Conservation (phyloP, 106 monocot genomes). For the Allium sativum region DNA sequence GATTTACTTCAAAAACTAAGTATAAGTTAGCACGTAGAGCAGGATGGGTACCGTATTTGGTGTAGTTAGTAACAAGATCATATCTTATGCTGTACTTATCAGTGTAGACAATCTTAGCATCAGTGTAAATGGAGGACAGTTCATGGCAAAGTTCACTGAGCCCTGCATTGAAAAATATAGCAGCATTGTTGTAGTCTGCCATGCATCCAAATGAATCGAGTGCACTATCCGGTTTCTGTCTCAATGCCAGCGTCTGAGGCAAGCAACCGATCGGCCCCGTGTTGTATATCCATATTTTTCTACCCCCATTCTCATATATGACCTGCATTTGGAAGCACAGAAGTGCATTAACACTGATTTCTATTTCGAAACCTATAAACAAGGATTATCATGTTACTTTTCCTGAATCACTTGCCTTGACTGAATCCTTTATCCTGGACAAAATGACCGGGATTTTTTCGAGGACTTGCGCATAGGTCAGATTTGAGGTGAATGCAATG, state of each 20-base stretch:
- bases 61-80: conserved; percentile 36
- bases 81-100: conserved; percentile 42
- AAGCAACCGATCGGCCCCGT: conserved; percentile 49
- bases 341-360: neutral
- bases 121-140: conserved; percentile 14
- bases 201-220: conserved; percentile 40
- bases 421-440: conserved; percentile 30
- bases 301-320: conserved; percentile 33
- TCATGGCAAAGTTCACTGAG: conserved; percentile 19
- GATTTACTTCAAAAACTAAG: neutral
- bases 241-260: conserved; percentile 39
- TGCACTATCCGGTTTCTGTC: conserved; percentile 22
- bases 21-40: neutral
- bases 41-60: conserved; percentile 29
- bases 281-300: conserved; percentile 56
- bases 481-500: conserved; percentile 28
- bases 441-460: conserved; percentile 18
- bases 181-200: conserved; percentile 32
- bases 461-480: conserved; percentile 28
- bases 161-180: conserved; percentile 29
- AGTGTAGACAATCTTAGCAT: conserved; percentile 23
- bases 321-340: conserved; percentile 14
- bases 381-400: neutral
- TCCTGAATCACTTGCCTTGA: conserved; percentile 13
- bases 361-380: neutral